A percentile compares a stretch with the other conserved stretches of the same genome.
Evolutionary conservation across 225 moss, liverwort and hornwort genomes (phyloP).

Genomic region (Sphagnum tenellum): DNA sequence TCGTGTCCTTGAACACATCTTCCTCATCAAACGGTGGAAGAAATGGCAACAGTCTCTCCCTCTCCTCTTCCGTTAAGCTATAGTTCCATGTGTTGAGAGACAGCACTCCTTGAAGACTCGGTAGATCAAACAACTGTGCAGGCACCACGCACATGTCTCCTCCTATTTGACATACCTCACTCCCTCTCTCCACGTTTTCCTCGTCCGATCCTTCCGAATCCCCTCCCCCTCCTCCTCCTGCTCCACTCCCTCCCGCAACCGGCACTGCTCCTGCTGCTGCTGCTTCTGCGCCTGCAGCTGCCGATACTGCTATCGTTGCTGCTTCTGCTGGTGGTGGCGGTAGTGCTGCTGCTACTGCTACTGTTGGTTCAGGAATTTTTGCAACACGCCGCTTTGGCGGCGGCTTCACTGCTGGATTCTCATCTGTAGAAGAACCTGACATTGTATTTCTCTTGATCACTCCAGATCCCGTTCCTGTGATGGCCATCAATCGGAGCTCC

Average conservation of each 20-base stretch:
- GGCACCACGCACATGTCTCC: slow-evolving; percentile 73
- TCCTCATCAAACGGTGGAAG: slow-evolving; percentile 65
- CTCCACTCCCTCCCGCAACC: slow-evolving; percentile 10
- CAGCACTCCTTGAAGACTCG: slow-evolving; percentile 58
- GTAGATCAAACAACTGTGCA: slow-evolving; percentile 62
- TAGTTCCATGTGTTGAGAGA: slow-evolving; percentile 81
- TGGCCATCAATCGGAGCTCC: slow-evolving; percentile 13
- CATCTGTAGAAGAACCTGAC: slow-evolving; percentile 65
- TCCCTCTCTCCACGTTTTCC: slow-evolving; percentile 51
- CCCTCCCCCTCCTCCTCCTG: slow-evolving; percentile 18
- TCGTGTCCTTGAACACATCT: slow-evolving; percentile 47
- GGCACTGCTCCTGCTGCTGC: too few species aligned
- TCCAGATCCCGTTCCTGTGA: slow-evolving; percentile 29
- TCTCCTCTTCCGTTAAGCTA: slow-evolving; percentile 71
- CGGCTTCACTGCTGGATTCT: slow-evolving; percentile 43
- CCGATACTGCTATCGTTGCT: too few species aligned
- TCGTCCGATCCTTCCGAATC: slow-evolving; percentile 64
- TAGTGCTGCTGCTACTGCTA: too few species aligned
- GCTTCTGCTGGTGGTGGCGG: too few species aligned
- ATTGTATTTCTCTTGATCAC: slow-evolving; percentile 41
- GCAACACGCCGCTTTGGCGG: slow-evolving; percentile 5
- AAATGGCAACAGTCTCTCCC: slow-evolving; percentile 52
- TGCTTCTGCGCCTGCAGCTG: too few species aligned
- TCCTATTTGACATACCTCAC: slow-evolving; percentile 62
- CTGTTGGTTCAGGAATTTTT: too few species aligned